Evolutionary conservation across 2,329 filamentous ascomycete species (phyloP), one percentile per base, ranked within the genome.

Genomic region (Microsporum audouinii): DNA sequence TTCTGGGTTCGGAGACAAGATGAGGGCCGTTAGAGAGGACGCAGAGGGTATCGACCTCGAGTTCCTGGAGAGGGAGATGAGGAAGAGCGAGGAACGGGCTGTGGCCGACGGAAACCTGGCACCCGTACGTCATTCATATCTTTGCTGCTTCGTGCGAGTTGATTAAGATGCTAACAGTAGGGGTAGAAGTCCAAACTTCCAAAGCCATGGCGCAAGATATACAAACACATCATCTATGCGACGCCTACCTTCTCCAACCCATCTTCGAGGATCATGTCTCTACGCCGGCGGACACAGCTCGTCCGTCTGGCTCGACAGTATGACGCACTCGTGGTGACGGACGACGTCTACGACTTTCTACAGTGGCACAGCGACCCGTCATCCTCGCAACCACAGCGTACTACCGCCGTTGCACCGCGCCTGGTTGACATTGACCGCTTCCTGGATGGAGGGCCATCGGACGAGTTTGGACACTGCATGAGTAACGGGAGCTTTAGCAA

Each of bases 301-400:
- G 84, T 97, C 29, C 77, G 78, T n/a, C 74, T 96, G 5, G 92
- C 92, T 0, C 82, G 92, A 61, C 79, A 85, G 62, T 84, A 87
- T 71, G 86, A 97, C 71, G 89, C 89, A 5, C 80, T 97, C n/a
- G 75, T 96, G 60, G 80, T 96, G 33, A 84, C 84, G 57, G 92
- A 97, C 75, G 94, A 99, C 72, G 91, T 97, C 7, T 99, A 99
- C 71, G 92, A 97, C 72, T 87, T 92, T 66, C 79, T 97, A 3
- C 88, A 91, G 71, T 96, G 91, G 89, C 81, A 83, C 1, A 68
- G 77, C 0, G 69, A 75, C 51, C 41, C 66, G 57, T 41, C 10
- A 51, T 61, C 55, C 29, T 63, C 58, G 5, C 59, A 33, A 31
- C 51, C 58, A 1, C 41, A 58, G 38, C 43, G 63, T 2, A 55